Evolutionary conservation across 129 eudicot species (phyloP).

Genomic region (Flaveria robusta): DNA sequence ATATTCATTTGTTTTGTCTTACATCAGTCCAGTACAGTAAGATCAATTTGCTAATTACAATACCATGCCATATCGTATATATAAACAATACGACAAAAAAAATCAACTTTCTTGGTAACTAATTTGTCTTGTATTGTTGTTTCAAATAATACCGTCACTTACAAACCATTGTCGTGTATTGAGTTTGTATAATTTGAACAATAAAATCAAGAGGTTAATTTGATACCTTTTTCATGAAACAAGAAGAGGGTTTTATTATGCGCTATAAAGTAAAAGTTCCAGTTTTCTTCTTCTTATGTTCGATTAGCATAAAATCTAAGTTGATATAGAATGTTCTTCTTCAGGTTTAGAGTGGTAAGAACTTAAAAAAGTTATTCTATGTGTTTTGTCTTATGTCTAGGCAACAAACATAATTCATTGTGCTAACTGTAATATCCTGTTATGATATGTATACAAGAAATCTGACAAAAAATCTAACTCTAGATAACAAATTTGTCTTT

Average conservation of each 20-base stretch:
- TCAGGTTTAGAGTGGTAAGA: neutral
- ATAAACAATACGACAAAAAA: neutral
- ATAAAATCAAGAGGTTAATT: conserved; percentile 69
- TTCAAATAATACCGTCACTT: no score
- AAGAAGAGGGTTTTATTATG: conserved; percentile 59
- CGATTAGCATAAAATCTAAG: neutral
- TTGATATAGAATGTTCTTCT: neutral
- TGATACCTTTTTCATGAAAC: conserved; percentile 69
- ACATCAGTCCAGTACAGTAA: neutral
- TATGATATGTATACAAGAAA: no score
- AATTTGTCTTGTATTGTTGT: no score
- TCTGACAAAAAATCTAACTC: neutral
- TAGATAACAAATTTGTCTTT: neutral
- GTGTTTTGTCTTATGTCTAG: neutral
- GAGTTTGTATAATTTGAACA: conserved; percentile 68
- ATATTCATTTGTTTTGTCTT: neutral
- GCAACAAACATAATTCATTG: no score
- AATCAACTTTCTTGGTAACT: no score
- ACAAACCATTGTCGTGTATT: neutral
- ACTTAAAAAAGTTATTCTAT: neutral
- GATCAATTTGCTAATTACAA: neutral
- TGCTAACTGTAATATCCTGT: no score
- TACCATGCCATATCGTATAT: neutral
- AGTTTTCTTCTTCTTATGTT: neutral
- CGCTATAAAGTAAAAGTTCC: conserved; percentile 49